Evolutionary conservation across 169 alveolate genomes (phyloP).

Genomic region (Plasmodium cynomolgi): DNA sequence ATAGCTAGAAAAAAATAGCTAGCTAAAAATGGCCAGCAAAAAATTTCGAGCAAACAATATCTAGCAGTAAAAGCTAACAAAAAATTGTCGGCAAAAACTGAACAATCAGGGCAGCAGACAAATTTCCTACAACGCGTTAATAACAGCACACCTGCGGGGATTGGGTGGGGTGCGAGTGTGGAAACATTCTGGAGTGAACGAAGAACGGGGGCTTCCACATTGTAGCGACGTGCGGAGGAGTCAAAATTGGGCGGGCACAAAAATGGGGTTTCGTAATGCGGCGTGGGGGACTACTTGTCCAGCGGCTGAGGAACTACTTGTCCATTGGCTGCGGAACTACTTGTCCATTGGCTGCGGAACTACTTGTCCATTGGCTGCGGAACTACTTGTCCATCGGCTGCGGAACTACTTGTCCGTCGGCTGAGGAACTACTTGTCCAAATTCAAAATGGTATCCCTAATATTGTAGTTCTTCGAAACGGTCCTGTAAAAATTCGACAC

Average conservation of each 20-base stretch:
- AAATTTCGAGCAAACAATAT: neutral
- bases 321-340: too few species aligned
- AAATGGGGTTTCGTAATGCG: neutral
- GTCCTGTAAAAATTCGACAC: constrained; percentile 42
- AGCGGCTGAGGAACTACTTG: neutral
- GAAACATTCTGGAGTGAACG: neutral
- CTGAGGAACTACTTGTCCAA: constrained; percentile 41
- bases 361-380: constrained; percentile 43
- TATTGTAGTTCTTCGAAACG: constrained; percentile 41
- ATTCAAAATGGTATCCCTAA: constrained; percentile 48
- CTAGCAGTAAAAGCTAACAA: neutral
- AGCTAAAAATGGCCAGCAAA: neutral
- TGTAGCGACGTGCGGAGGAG: neutral
- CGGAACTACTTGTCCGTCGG: constrained; percentile 35
- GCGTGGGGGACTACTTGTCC: neutral
- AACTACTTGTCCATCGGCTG: constrained; percentile 55
- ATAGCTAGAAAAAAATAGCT: neutral
- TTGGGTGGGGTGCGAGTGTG: neutral
- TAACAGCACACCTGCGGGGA: neutral
- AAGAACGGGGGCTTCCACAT: neutral
- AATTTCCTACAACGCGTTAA: neutral
- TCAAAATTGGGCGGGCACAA: neutral
- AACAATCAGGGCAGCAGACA: neutral
- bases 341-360: constrained; percentile 39
- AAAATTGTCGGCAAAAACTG: neutral